phyloP scores from a whole-genome alignment of 768 basidiomycete genomes.

The Pilatotrama ljubarskyi region DNA sequence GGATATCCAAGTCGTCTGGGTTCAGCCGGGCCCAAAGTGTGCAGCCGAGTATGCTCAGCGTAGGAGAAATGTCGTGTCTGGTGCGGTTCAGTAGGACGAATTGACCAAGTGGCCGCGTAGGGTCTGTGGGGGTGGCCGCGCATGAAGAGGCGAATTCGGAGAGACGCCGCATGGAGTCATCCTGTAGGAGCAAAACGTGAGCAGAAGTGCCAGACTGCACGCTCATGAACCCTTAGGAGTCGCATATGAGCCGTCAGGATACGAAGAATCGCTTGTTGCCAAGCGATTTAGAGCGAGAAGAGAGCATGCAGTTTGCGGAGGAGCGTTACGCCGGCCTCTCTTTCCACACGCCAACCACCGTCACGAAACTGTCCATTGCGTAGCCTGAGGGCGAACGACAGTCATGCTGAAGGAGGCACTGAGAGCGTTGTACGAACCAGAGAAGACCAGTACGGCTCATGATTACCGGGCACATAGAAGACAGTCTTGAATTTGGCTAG shows the following conservation, averaged over 20 bases:
- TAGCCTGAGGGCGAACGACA: too few species aligned
- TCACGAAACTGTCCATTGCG: too few species aligned
- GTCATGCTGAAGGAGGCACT: too few species aligned
- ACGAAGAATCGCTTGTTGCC: too few species aligned
- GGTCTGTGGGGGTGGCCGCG: not conserved
- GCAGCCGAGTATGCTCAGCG: constrained; percentile 39
- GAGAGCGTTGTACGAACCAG: not conserved
- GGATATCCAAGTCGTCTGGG: constrained; percentile 31
- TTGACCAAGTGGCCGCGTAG: constrained; percentile 13
- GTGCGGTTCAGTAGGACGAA: constrained; percentile 38
- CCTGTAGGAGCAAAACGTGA: not conserved
- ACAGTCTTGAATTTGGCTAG: constrained; percentile 32
- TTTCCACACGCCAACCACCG: too few species aligned
- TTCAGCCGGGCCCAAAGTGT: constrained; percentile 41
- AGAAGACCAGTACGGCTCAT: constrained; percentile 26
- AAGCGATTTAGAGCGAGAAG: too few species aligned
- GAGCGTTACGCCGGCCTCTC: not conserved
- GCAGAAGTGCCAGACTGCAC: not conserved
- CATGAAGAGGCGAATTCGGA: not conserved
- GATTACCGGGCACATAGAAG: constrained; percentile 39
- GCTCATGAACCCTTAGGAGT: too few species aligned
- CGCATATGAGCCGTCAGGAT: too few species aligned
- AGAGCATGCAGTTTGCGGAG: too few species aligned
- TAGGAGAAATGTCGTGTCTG: constrained; percentile 35
- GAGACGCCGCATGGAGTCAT: not conserved